These are phyloP conservation scores for Mortierella sp. DNA, from an alignment of 371 early-diverging fungal species.

Conservation along the genomic window DNA sequence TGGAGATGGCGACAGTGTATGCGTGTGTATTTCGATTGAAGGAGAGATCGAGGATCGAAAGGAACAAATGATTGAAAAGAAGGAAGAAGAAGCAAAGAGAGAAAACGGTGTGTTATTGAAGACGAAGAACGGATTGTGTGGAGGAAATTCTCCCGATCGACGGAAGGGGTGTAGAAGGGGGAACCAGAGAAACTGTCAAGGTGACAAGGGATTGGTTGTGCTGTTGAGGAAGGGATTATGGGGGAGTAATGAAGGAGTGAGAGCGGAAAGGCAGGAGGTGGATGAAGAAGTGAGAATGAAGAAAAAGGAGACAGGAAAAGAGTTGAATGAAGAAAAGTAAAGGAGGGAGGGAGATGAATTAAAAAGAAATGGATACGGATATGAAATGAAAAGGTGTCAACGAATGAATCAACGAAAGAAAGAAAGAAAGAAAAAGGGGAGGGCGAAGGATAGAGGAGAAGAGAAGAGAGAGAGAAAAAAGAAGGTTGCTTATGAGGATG, in stretches of 20 bases:
- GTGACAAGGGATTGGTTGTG: background rate
- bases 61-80: background rate
- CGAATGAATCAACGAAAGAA: background rate
- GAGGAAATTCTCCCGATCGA: constrained; percentile 3
- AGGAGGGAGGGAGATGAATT: background rate
- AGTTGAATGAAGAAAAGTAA: background rate
- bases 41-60: background rate
- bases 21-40: background rate
- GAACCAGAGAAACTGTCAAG: background rate
- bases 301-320: background rate
- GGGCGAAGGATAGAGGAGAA: background rate
- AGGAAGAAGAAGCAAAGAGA: background rate
- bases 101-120: background rate
- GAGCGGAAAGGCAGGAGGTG: background rate
- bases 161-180: background rate
- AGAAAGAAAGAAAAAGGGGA: background rate
- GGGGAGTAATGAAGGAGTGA: background rate
- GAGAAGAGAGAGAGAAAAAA: background rate
- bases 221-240: background rate
- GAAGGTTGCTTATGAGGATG: background rate
- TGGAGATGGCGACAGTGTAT: background rate
- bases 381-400: no score
- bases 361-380: background rate
- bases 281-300: background rate
- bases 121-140: background rate